A percentile compares a stretch with the other conserved stretches of the same genome.
Evolutionary conservation across 1,284 basidiomycete genomes (phyloP).

Genomic region (Cystobasidium sp.): DNA sequence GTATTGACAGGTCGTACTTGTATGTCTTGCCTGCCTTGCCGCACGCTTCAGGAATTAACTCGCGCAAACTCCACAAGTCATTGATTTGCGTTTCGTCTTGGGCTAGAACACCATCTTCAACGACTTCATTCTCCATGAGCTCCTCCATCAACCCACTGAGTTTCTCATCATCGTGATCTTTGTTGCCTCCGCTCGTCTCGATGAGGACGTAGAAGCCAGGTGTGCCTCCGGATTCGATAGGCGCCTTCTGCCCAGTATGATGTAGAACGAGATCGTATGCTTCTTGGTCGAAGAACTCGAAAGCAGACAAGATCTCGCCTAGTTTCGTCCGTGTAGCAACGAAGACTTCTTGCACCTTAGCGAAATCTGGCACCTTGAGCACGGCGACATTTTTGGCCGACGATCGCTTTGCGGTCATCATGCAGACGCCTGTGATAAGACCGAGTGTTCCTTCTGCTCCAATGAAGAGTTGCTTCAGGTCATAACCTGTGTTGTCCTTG

Average conservation of each 20-base stretch:
- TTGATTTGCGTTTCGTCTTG: conserved; percentile 89
- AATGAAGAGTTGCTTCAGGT: conserved; percentile 98
- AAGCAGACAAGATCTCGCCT: conserved; percentile 95
- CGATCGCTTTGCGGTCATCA: conserved; percentile 89
- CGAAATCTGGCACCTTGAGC: conserved; percentile 63
- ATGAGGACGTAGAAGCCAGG: conserved; percentile 78
- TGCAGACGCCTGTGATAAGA: conserved; percentile 91
- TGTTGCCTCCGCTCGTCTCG: conserved; percentile 92
- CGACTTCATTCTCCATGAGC: conserved; percentile 76
- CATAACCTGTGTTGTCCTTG: conserved; percentile 99
- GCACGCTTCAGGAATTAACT: conserved; percentile 88
- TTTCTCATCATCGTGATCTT: conserved; percentile 98
- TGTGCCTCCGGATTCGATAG: conserved; percentile 57
- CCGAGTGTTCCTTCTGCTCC: conserved; percentile 96
- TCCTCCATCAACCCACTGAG: conserved; percentile 77
- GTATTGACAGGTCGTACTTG: conserved; percentile 97
- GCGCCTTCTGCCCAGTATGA: conserved; percentile 62
- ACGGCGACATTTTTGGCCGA: conserved; percentile 64
- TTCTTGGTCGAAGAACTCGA: conserved; percentile 92
- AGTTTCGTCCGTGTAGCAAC: conserved; percentile 69
- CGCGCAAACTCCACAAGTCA: conserved; percentile 90
- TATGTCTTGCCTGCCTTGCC: conserved; percentile 92
- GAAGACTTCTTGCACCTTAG: conserved; percentile 63
- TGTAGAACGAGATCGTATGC: conserved; percentile 76
- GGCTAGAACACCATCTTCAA: conserved; percentile 89